phyloP scores from a whole-genome alignment of 1,284 basidiomycete genomes.

The Abortiporus biennis region DNA sequence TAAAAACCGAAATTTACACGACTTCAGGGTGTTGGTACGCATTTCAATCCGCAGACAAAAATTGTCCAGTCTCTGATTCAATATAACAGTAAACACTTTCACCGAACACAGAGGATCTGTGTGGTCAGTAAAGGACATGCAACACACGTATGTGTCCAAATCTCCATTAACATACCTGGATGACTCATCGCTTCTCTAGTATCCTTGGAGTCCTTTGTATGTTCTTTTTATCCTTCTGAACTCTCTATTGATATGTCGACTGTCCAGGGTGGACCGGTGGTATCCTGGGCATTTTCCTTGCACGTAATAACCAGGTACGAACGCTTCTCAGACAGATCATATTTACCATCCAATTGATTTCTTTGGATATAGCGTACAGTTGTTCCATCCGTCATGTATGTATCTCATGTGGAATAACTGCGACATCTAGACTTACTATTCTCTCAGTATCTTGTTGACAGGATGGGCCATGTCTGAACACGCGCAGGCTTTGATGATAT shows the following conservation, averaged over 20 bases:
- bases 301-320: conserved; percentile 68
- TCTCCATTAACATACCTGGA: background rate
- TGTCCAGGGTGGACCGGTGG: conserved; percentile 90
- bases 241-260: background rate
- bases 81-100: conserved; percentile 86
- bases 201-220: conserved; percentile 36
- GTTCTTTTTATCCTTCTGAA: background rate
- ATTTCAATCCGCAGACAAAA: conserved; percentile 2
- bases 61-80: too few relatives aligned
- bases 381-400: conserved; percentile 79
- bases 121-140: conserved; percentile 93
- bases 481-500: conserved; percentile 78
- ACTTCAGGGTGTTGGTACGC: conserved; percentile 42
- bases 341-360: too few relatives aligned
- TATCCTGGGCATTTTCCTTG: conserved; percentile 80
- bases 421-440: too few relatives aligned
- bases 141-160: conserved; percentile 67
- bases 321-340: too few relatives aligned
- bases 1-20: too few relatives aligned
- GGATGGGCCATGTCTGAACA: conserved; percentile 97
- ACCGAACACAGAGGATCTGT: conserved; percentile 80
- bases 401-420: too few relatives aligned
- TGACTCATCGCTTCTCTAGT: conserved; percentile 17
- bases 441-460: conserved; percentile 72
- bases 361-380: conserved; percentile 56